These are phyloP conservation scores for Ogataea parapolymorpha DNA, from an alignment of 805 yeast species.

Conservation along the genomic window DNA sequence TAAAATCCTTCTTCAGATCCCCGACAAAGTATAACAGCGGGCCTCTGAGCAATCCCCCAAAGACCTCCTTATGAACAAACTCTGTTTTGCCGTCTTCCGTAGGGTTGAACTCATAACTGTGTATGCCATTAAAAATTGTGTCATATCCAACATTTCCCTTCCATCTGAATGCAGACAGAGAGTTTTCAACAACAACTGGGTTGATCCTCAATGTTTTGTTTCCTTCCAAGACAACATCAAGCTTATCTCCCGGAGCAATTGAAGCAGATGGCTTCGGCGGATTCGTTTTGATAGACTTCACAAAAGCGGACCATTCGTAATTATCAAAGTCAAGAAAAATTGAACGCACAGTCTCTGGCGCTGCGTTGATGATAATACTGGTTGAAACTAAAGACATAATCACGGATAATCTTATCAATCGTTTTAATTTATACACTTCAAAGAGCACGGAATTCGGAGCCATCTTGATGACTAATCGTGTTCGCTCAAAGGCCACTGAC, in stretches of 20 bases:
- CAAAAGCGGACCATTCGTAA: background rate
- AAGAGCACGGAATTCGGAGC: no score
- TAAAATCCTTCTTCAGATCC: background rate
- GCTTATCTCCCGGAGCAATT: background rate
- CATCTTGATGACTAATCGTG: no score
- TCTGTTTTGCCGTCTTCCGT: background rate
- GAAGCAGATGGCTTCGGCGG: background rate
- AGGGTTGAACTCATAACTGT: background rate
- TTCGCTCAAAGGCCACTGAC: no score
- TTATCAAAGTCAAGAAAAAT: background rate
- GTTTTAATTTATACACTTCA: no score
- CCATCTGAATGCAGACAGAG: background rate
- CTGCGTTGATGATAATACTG: background rate
- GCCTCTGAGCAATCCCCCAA: background rate
- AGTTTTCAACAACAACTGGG: background rate
- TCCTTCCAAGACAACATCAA: background rate
- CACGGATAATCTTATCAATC: no score
- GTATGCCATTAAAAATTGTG: background rate
- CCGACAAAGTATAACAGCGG: background rate
- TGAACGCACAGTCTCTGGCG: background rate
- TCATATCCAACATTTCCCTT: background rate
- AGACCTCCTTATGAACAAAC: background rate
- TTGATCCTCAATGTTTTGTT: background rate
- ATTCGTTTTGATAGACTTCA: no score
- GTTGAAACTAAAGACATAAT: background rate